Base-by-base conservation (phyloP, 176 grass and related monocot genomes). In the Sorghum bicolor region DNA sequence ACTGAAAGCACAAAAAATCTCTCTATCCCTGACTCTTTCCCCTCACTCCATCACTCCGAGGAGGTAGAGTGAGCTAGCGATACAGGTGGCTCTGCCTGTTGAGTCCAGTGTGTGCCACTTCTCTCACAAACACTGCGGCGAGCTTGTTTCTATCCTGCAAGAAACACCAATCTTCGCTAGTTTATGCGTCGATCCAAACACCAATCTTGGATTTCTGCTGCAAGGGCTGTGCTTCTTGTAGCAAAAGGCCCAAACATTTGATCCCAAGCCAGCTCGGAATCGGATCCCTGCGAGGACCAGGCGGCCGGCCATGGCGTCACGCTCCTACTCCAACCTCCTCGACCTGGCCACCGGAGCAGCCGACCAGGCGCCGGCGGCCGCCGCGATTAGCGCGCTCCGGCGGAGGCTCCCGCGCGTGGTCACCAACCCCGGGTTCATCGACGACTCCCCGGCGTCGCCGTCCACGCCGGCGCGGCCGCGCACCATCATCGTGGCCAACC, bases 401-500 rank as follows among this genome's bases (percentile, higher is more conserved):
- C 95, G 92, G 6, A 81, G 92, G 5, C 83, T 97, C 26, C 95
- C 95, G 53, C 85, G 95, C 9, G 88, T 97, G 78, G 86, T 97
- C 82, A 94, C 90, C 60, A 88, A 86, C 17, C 24, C 86, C 30
- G 95, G 95, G 2, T 84, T 94, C 82, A 91, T 98, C 81, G 83
- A 94, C 43, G 92, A 95, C 79, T 82, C 92, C 55, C 90, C 87
- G 63, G 65, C 74, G 74, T 83, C 90, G 38, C 88, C 92, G 44
- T 72, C 86, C 45, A 74, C 88, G 32, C 82, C 84, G 79, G 76
- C 89, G 80, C 82, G 75, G 63, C 91, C 92, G 64, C 96, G 96
- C 82, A 92, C 90, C 79, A 98, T 98, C 85, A 76, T 98, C 38
- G 96, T 98, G 24, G 92, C 93, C 77, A 98, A 98, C 85, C 93